These are phyloP conservation scores for Lachnellula willkommii DNA, from an alignment of 2,329 filamentous ascomycete species.

Conservation along the genomic window DNA sequence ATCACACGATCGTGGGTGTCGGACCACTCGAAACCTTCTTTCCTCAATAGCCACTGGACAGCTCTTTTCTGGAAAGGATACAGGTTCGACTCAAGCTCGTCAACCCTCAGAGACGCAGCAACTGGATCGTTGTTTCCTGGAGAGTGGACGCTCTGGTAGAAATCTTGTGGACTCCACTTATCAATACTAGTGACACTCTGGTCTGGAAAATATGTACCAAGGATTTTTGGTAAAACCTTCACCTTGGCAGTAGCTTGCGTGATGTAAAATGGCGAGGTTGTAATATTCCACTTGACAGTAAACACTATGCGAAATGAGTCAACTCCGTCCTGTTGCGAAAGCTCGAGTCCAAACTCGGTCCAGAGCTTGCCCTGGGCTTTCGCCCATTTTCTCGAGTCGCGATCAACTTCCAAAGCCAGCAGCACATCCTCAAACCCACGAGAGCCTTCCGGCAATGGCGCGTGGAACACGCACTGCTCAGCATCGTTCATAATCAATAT, in stretches of 20 bases:
- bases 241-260: conserved; percentile 12
- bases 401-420: conserved; percentile 20
- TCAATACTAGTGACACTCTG: conserved; percentile 10
- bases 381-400: conserved; percentile 20
- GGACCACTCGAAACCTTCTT: conserved; percentile 56
- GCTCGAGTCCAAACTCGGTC: conserved; percentile 23
- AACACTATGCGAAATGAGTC: conserved; percentile 24
- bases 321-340: conserved; percentile 15
- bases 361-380: conserved; percentile 25
- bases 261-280: conserved; percentile 21
- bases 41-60: conserved; percentile 62
- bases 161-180: conserved; percentile 48
- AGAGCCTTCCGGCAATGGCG: conserved; percentile 11
- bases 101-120: conserved; percentile 38
- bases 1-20: conserved; percentile 6
- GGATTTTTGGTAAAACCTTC: conserved; percentile 22
- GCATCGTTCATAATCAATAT: conserved; percentile 21
- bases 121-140: conserved; percentile 43
- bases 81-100: conserved; percentile 45
- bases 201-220: conserved; percentile 27
- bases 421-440: conserved; percentile 20
- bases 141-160: conserved; percentile 65
- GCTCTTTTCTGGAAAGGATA: conserved; percentile 70
- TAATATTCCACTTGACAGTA: conserved; percentile 29
- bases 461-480: conserved; percentile 13